These are phyloP conservation scores for Polytrichum formosum DNA, from an alignment of 225 moss, liverwort and hornwort genomes.

Conservation along the genomic window DNA sequence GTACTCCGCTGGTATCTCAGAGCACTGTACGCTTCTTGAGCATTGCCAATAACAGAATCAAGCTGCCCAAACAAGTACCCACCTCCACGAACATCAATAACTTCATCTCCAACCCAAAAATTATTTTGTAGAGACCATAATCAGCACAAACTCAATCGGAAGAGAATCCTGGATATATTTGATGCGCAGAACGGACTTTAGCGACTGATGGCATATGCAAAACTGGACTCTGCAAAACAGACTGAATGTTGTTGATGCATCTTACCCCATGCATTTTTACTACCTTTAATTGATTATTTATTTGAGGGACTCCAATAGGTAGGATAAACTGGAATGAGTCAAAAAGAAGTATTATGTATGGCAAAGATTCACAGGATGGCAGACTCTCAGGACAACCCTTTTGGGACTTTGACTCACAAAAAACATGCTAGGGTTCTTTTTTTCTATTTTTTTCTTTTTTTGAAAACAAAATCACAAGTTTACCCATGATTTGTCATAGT, in stretches of 20 bases:
- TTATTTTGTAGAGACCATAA: not conserved
- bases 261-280: not conserved
- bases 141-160: not conserved
- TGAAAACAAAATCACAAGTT: not conserved
- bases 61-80: conserved; percentile 39
- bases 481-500: not conserved
- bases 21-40: conserved; percentile 63
- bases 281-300: not conserved
- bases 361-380: not conserved
- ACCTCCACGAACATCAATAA: not conserved
- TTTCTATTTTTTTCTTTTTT: not conserved
- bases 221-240: not conserved
- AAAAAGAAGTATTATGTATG: not conserved
- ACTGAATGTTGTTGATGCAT: not conserved
- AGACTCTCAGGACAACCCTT: not conserved
- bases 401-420: not conserved
- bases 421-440: not conserved
- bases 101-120: not conserved
- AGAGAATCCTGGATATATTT: not conserved
- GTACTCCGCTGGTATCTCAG: conserved; percentile 64
- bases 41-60: conserved; percentile 72
- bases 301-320: not conserved
- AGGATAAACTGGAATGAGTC: not conserved
- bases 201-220: not conserved
- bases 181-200: not conserved